Percentiles rank a stretch among this genome's conserved stretches.
Conservation (phyloP, 2,329 filamentous ascomycete species). For the Claviceps capensis region DNA sequence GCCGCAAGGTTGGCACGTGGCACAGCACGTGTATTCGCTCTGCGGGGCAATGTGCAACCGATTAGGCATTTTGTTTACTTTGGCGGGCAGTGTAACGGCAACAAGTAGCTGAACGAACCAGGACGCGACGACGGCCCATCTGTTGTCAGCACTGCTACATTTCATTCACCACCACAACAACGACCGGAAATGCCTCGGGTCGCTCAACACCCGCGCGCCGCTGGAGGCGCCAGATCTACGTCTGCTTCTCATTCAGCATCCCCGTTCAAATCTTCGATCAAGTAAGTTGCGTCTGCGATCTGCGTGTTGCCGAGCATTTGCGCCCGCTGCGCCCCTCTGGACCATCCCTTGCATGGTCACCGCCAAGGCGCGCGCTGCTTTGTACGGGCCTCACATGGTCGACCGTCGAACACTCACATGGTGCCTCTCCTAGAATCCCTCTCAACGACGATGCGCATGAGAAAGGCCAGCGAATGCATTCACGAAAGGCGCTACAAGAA, state of each 20-base stretch:
- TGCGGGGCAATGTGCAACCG: neutral
- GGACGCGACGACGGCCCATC: slow-evolving; percentile 5
- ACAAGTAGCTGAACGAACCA: slow-evolving; percentile 3
- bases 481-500: slow-evolving; percentile 77
- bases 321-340: neutral
- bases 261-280: slow-evolving; percentile 43
- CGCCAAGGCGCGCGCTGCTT: neutral
- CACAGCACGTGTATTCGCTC: neutral
- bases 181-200: slow-evolving; percentile 40
- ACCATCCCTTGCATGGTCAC: neutral
- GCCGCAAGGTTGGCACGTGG: neutral
- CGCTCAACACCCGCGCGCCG: slow-evolving; percentile 37
- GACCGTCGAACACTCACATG: neutral
- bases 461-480: slow-evolving; percentile 76
- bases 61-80: slow-evolving; percentile 10
- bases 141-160: neutral
- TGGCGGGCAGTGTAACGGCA: neutral
- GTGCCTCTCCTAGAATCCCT: slow-evolving; percentile 52
- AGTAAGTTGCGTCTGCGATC: slow-evolving; percentile 27
- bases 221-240: slow-evolving; percentile 31
- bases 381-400: neutral
- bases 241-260: slow-evolving; percentile 34
- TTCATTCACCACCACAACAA: slow-evolving; percentile 1
- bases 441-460: slow-evolving; percentile 92
- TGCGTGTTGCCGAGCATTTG: neutral